phyloP scores from a whole-genome alignment of 345 rosid genomes.

The Gossypium australe region DNA sequence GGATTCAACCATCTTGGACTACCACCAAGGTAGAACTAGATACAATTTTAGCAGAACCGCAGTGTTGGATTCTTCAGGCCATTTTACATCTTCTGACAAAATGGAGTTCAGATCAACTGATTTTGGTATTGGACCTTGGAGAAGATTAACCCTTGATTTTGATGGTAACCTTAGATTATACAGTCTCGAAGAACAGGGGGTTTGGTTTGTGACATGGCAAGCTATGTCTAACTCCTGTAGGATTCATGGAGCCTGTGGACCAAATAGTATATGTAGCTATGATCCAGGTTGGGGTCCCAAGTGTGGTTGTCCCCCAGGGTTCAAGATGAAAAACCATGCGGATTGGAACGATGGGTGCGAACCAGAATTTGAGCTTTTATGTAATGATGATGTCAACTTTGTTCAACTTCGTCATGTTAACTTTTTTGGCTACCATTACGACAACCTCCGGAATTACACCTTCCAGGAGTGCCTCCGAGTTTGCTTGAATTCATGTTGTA shows the following conservation, averaged over 20 bases:
- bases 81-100: constrained; percentile 30
- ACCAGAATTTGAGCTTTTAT: constrained; percentile 15
- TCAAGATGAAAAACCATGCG: constrained; percentile 12
- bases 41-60: constrained; percentile 28
- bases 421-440: constrained; percentile 29
- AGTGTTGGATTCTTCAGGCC: constrained; percentile 17
- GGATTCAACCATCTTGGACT: constrained; percentile 16
- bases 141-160: constrained; percentile 30
- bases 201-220: constrained; percentile 34
- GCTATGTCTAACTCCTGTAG: constrained; percentile 15
- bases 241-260: constrained; percentile 32
- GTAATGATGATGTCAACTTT: constrained; percentile 14
- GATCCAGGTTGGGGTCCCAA: constrained; percentile 6
- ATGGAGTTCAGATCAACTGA: constrained; percentile 16
- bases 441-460: constrained; percentile 1
- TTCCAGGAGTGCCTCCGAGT: constrained; percentile 7
- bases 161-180: constrained; percentile 39
- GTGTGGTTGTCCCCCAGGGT: constrained; percentile 35
- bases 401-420: constrained; percentile 19
- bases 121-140: constrained; percentile 11
- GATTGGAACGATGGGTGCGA: constrained; percentile 33
- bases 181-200: constrained; percentile 9
- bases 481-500: constrained; percentile 29
- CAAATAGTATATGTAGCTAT: constrained; percentile 28
- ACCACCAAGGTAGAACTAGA: constrained; percentile 15